A percentile compares a stretch with the other conserved stretches of the same genome.
Evolutionary conservation across 2,329 filamentous ascomycete species (phyloP).

Genomic region (Colletotrichum sidae): DNA sequence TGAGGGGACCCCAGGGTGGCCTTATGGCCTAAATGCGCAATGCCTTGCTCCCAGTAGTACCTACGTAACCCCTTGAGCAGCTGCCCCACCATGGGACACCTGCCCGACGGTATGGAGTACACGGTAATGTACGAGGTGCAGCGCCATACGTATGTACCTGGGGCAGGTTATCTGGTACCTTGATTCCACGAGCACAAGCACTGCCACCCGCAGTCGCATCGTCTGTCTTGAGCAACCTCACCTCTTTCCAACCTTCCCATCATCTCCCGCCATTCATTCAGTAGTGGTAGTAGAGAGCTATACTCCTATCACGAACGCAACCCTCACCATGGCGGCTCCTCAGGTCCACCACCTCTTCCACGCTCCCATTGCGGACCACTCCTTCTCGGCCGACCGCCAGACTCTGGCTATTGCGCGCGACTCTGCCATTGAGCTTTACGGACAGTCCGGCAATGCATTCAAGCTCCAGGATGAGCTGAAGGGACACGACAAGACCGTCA

Average conservation of each 20-base stretch:
- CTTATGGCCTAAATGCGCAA: constrained; percentile 20
- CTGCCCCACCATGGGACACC: constrained; percentile 32
- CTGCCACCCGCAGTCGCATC: constrained; percentile 24
- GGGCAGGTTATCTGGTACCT: too few relatives aligned
- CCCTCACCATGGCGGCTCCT: constrained; percentile 77
- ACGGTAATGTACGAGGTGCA: constrained; percentile 14
- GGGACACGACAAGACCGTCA: constrained; percentile 97
- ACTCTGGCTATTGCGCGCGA: constrained; percentile 93
- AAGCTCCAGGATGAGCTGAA: constrained; percentile 91
- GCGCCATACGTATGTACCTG: constrained; percentile 23
- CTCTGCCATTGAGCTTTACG: constrained; percentile 89
- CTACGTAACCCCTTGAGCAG: constrained; percentile 15
- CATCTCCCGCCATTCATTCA: constrained; percentile 9
- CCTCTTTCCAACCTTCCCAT: not conserved
- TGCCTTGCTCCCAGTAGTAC: not conserved
- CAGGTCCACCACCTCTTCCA: constrained; percentile 98
- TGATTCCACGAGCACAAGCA: constrained; percentile 1
- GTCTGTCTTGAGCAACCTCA: constrained; percentile 7
- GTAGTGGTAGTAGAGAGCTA: constrained; percentile 94
- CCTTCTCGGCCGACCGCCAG: constrained; percentile 91
- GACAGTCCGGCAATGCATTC: constrained; percentile 78
- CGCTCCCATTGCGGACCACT: constrained; percentile 95
- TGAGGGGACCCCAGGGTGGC: constrained; percentile 27
- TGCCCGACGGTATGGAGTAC: not conserved
- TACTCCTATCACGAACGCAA: constrained; percentile 77